Base-by-base conservation (phyloP, 495 filamentous ascomycete species). In the Penicillium nucicola region DNA sequence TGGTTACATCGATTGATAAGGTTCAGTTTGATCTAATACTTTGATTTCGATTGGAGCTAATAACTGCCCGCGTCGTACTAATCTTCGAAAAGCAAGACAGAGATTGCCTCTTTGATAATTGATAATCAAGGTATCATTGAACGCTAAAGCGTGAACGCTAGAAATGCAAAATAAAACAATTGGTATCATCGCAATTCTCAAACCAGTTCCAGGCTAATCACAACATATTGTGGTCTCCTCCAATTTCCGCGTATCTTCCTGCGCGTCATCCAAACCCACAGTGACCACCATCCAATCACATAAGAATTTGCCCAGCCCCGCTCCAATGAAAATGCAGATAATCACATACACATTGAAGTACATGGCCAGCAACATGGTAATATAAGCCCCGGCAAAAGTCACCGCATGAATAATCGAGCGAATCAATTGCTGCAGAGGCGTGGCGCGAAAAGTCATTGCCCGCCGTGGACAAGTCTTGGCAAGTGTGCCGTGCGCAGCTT, bases 301-400 rank as follows among this genome's bases (percentile, higher is more conserved):
- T 7, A 76, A 49, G 53, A 83, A 81, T 31, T 74, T 72, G 1
- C 80, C 82, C 9, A 84, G 40, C 38, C 72, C 82, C 0, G 79
- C 76, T 0, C 81, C 83, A 23, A 85, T 70, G 15, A 86, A 70
- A 45, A 86, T 84, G 50, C 69, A 77, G 19, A 84, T 75, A 36
- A 85, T 80, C 52, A 84, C 70, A 57, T 80, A 84, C 2, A 65
- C 82, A 43, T 84, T 84, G 62, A 79, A 84, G 35, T 78, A 82
- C 77, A 82, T 81, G 10, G 78, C 76, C 33, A 77, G 60, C 57
- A 88, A 57, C 84, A 87, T 86, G 42, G 84, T 68, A 57, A 86
- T 79, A 58, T 87, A 89, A 4, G 82, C 84, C 1, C 82, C 73
- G 0, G 73, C 80, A 56, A 88, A 85, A 45, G 84, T 83, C 18